These are phyloP conservation scores for Pseudovirgaria hyperparasitica DNA, from an alignment of 2,329 filamentous ascomycete species.

Conservation along the genomic window DNA sequence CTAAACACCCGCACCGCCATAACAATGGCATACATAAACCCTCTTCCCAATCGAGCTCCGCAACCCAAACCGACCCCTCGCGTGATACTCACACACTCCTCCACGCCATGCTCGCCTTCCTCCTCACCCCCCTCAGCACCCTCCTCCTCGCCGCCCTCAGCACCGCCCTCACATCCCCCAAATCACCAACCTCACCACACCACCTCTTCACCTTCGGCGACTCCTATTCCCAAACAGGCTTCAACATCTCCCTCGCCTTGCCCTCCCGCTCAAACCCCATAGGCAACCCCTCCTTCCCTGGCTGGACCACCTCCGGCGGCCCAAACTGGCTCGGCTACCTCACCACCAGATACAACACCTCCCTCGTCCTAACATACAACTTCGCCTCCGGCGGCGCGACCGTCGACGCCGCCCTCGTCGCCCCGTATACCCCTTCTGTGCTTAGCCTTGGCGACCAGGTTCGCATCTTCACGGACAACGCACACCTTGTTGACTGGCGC, in stretches of 20 bases:
- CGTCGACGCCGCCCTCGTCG: constrained; percentile 28
- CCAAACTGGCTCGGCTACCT: constrained; percentile 44
- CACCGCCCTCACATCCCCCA: too few species aligned
- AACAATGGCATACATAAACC: too few species aligned
- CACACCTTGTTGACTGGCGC: constrained; percentile 28
- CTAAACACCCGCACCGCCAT: too few species aligned
- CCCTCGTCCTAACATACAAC: constrained; percentile 37
- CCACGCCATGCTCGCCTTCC: too few species aligned
- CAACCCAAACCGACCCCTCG: too few species aligned
- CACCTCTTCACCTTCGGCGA: too few species aligned
- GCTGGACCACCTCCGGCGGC: constrained; percentile 29
- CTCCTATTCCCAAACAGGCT: constrained; percentile 48
- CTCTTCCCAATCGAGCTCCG: too few species aligned
- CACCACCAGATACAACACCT: constrained; percentile 24
- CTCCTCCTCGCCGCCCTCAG: too few species aligned
- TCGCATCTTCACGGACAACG: constrained; percentile 28
- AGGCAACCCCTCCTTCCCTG: constrained; percentile 46
- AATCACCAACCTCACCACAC: too few species aligned
- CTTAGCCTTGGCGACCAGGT: constrained; percentile 41
- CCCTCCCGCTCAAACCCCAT: constrained; percentile 43
- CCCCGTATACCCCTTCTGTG: constrained; percentile 37
- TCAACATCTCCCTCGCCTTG: constrained; percentile 38
- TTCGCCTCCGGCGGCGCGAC: constrained; percentile 36
- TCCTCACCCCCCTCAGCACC: too few species aligned
- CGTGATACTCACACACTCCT: too few species aligned